These are phyloP conservation scores for Plantago lanceolata DNA, from an alignment of 305 asterid genomes.

Conservation along the genomic window DNA sequence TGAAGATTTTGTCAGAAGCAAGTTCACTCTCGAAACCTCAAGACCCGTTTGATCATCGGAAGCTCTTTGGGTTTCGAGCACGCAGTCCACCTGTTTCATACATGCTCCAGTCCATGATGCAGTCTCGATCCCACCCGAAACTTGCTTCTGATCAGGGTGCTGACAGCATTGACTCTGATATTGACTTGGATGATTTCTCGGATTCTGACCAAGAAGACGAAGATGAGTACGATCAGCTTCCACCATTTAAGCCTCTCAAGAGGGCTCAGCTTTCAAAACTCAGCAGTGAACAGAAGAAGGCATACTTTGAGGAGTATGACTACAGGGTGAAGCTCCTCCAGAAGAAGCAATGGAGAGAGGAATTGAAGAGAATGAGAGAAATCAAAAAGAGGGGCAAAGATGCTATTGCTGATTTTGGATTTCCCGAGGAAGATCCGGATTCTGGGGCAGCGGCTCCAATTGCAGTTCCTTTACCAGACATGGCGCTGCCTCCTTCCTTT, in stretches of 20 bases:
- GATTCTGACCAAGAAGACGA: conserved; percentile 76
- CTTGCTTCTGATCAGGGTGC: conserved; percentile 79
- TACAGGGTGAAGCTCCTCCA: conserved; percentile 90
- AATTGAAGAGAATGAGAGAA: conserved; percentile 67
- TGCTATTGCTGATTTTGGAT: conserved; percentile 36
- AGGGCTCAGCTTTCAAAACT: conserved; percentile 66
- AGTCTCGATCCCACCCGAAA: conserved; percentile 82
- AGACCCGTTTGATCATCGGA: conserved; percentile 73
- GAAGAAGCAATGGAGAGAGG: conserved; percentile 88
- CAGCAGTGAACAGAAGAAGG: conserved; percentile 68
- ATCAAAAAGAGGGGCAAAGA: conserved; percentile 56
- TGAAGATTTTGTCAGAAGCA: conserved; percentile 83
- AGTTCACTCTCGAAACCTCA: conserved; percentile 67
- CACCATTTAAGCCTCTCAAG: conserved; percentile 81
- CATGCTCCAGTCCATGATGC: conserved; percentile 88
- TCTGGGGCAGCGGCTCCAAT: conserved; percentile 80
- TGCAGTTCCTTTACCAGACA: conserved; percentile 90
- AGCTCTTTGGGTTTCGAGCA: conserved; percentile 65
- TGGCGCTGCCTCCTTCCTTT: conserved; percentile 88
- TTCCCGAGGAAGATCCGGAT: conserved; percentile 66
- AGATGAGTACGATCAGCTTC: conserved; percentile 94
- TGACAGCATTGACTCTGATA: conserved; percentile 69
- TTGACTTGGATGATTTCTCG: conserved; percentile 75
- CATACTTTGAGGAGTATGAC: conserved; percentile 85
- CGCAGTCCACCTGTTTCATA: conserved; percentile 91